Percentiles rank a stretch among this genome's conserved stretches.
Conservation (phyloP, 2,329 filamentous ascomycete genomes). For the Fusarium torulosum region DNA sequence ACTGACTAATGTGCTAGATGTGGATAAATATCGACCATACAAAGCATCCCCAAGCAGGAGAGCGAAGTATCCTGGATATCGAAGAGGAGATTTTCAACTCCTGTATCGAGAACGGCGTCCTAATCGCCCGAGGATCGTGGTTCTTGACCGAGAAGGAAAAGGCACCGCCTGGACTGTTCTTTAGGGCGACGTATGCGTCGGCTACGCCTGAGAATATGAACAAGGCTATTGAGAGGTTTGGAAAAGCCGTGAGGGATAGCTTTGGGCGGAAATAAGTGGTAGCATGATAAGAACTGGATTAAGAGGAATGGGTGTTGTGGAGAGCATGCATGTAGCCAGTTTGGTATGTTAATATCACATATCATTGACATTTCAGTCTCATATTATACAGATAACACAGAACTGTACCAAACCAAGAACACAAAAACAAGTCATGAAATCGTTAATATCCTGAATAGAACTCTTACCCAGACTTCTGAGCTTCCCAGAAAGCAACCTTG, state of each 20-base stretch:
- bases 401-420: background rate
- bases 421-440: background rate
- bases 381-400: background rate
- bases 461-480: conserved; percentile 46
- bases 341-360: background rate
- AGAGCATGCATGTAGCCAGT: background rate
- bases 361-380: background rate
- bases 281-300: no score
- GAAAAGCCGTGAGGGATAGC: conserved; percentile 75
- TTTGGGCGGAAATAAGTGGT: conserved; percentile 55
- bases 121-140: conserved; percentile 90
- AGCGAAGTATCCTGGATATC: conserved; percentile 70
- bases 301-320: background rate
- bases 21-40: conserved; percentile 79
- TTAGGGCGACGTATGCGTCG: conserved; percentile 90
- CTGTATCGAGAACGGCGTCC: conserved; percentile 80
- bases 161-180: conserved; percentile 77
- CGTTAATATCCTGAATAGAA: background rate
- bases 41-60: conserved; percentile 71
- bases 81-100: conserved; percentile 89
- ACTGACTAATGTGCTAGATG: conserved; percentile 59
- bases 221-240: conserved; percentile 80
- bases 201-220: conserved; percentile 78
- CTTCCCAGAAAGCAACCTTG: conserved; percentile 67
- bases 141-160: conserved; percentile 81